Percentiles rank a stretch among this genome's conserved stretches.
phyloP scores from a whole-genome alignment of 2,329 filamentous ascomycete genomes.

The Purpureocillium lavendulum region DNA sequence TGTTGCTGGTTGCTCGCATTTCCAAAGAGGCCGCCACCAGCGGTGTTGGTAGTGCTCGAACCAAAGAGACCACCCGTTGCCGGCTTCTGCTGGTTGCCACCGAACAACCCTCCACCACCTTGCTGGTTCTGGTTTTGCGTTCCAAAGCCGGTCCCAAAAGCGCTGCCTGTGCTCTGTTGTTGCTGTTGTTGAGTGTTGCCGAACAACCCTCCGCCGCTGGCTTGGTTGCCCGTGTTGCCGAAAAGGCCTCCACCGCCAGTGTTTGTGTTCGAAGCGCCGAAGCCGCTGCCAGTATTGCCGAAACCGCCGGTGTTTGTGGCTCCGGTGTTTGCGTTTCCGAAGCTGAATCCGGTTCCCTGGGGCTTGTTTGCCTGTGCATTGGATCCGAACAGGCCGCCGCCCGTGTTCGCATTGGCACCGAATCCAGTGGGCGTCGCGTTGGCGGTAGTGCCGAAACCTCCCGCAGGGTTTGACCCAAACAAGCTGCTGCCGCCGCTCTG shows the following conservation, averaged over 20 bases:
- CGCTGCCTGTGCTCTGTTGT: conserved; percentile 14
- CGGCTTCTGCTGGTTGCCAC: conserved; percentile 31
- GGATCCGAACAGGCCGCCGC: conserved; percentile 33
- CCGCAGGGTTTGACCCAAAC: conserved; percentile 19
- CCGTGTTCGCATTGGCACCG: conserved; percentile 12
- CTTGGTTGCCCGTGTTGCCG: conserved; percentile 22
- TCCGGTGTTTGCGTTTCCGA: conserved; percentile 29
- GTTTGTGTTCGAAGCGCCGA: conserved; percentile 22
- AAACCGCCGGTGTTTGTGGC: conserved; percentile 15
- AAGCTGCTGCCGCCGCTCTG: conserved; percentile 13
- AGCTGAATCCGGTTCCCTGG: conserved; percentile 26
- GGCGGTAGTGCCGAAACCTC: conserved; percentile 20
- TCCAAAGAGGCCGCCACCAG: conserved; percentile 36
- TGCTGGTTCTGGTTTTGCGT: conserved; percentile 20
- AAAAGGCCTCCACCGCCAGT: conserved; percentile 29
- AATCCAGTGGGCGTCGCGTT: conserved; percentile 1
- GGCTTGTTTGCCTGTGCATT: conserved; percentile 27
- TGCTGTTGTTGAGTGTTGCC: conserved; percentile 27
- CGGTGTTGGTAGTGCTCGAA: conserved; percentile 13
- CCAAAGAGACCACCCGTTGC: conserved; percentile 29
- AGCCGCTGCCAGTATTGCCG: conserved; percentile 18
- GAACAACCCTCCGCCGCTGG: conserved; percentile 36
- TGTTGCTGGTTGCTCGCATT: conserved; percentile 33
- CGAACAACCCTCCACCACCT: conserved; percentile 34
- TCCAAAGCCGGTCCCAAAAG: conserved; percentile 27